A percentile compares a stretch with the other conserved stretches of the same genome.
These are phyloP conservation scores for Tagetes patula DNA, from an alignment of 129 eudicot genomes.

Conservation along the genomic window DNA sequence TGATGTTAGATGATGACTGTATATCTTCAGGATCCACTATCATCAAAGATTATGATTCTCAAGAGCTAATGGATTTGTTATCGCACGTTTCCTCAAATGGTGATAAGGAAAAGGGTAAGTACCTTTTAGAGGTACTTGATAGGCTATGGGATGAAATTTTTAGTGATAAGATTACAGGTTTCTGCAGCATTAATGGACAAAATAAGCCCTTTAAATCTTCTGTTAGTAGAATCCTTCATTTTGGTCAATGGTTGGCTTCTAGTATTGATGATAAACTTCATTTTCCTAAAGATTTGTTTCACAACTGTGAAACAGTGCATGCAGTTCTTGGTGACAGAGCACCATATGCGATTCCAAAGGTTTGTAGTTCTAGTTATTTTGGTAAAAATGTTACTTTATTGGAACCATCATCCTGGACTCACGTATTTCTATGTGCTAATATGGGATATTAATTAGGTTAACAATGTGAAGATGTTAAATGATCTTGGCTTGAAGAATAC, in stretches of 20 bases:
- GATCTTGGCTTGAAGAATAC: slow-evolving; percentile 64
- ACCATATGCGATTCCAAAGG: slow-evolving; percentile 76
- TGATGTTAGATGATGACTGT: slow-evolving; percentile 38
- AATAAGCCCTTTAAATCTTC: slow-evolving; percentile 47
- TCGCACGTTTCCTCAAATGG: slow-evolving; percentile 43
- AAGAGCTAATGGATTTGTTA: slow-evolving; percentile 47
- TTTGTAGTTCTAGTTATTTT: slow-evolving; percentile 30
- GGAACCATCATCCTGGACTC: neutral
- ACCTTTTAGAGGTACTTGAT: slow-evolving; percentile 67
- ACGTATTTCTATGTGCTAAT: slow-evolving; percentile 1
- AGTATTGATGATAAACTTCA: slow-evolving; percentile 60
- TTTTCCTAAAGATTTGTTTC: slow-evolving; percentile 60
- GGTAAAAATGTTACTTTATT: neutral
- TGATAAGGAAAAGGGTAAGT: slow-evolving; percentile 47
- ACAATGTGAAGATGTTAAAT: slow-evolving; percentile 48
- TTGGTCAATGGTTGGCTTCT: slow-evolving; percentile 58
- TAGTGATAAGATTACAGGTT: slow-evolving; percentile 51
- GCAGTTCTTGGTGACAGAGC: slow-evolving; percentile 60
- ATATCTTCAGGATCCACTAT: slow-evolving; percentile 34
- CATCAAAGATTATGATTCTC: slow-evolving; percentile 63
- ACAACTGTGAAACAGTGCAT: slow-evolving; percentile 65
- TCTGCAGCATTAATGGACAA: slow-evolving; percentile 37
- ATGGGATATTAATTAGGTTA: slow-evolving; percentile 47
- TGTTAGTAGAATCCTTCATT: slow-evolving; percentile 40
- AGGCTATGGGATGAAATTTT: slow-evolving; percentile 67